Conservation (phyloP, 2,329 filamentous ascomycete genomes). For the Nigrospora sphaerica region DNA sequence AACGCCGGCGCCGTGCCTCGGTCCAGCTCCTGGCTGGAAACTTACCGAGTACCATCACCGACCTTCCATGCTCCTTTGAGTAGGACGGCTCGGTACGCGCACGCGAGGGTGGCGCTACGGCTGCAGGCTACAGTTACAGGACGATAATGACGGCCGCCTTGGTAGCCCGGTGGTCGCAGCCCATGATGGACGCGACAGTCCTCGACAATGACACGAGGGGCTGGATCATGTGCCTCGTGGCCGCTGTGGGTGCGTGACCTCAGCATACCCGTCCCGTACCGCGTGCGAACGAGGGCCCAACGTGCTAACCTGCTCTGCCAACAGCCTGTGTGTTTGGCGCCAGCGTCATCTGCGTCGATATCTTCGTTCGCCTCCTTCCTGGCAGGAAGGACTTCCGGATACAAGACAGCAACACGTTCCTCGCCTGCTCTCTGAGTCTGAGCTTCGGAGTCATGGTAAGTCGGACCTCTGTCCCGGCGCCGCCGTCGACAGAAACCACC, state of each 20-base stretch:
- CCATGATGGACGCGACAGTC: conserved; percentile 27
- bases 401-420: conserved; percentile 80
- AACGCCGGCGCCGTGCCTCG: no score
- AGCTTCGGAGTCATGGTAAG: conserved; percentile 94
- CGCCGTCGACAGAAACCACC: background rate
- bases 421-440: conserved; percentile 81
- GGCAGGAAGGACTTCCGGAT: conserved; percentile 75
- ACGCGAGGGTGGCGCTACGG: no score
- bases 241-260: conserved; percentile 54
- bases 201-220: conserved; percentile 79
- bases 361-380: conserved; percentile 66
- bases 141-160: no score
- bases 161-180: no score
- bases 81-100: no score
- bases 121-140: no score
- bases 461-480: background rate
- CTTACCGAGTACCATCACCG: no score
- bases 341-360: conserved; percentile 79
- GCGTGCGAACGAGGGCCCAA: conserved; percentile 2
- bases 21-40: no score
- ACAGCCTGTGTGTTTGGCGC: conserved; percentile 65
- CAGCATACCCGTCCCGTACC: conserved; percentile 2
- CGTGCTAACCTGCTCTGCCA: conserved; percentile 7
- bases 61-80: no score
- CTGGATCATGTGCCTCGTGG: conserved; percentile 88